Conservation (phyloP, 1,284 basidiomycete genomes). For the Schizophyllum amplum region DNA sequence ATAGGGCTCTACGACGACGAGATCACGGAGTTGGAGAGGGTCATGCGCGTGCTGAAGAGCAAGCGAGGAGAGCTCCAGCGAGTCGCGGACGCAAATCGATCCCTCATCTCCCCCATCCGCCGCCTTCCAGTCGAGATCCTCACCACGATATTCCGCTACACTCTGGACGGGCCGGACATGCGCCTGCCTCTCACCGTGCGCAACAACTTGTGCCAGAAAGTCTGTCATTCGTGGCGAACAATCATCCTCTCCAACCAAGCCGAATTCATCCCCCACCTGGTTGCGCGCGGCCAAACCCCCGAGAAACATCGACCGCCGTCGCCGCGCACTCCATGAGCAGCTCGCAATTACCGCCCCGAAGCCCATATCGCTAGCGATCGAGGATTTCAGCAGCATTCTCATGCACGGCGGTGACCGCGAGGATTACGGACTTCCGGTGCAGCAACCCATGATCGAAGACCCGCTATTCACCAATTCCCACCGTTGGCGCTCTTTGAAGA, state of each 20-base stretch:
- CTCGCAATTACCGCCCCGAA: neutral
- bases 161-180: neutral
- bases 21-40: neutral
- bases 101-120: conserved; percentile 2
- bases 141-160: conserved; percentile 4
- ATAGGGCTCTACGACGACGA: neutral
- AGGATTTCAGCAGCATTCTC: neutral
- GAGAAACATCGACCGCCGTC: neutral
- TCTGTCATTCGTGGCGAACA: neutral
- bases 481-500: neutral
- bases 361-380: neutral
- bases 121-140: neutral
- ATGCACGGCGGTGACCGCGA: neutral
- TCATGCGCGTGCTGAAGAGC: neutral
- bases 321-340: neutral
- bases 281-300: neutral
- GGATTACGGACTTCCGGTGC: neutral
- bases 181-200: neutral
- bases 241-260: neutral
- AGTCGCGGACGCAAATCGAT: neutral
- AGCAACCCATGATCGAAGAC: neutral
- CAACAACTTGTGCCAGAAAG: neutral
- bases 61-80: neutral
- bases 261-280: neutral
- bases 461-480: neutral